Base-by-base conservation (phyloP, 2,329 filamentous ascomycete species). In the Didymella glomerata region DNA sequence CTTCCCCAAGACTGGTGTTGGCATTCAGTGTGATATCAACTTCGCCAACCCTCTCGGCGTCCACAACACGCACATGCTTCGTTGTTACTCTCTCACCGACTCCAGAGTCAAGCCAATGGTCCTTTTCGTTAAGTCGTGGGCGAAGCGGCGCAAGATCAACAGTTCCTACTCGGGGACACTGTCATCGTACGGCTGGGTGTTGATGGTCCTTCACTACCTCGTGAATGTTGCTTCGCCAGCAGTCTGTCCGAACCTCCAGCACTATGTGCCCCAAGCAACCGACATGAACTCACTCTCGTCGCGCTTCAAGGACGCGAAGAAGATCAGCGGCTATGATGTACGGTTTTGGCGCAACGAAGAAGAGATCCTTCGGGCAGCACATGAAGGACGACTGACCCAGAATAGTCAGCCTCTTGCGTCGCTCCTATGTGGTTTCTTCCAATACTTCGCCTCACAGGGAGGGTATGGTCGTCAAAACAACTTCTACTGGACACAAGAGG, bases 11-110 rank as follows among this genome's bases (percentile, higher is more conserved):
- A 81, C 82, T 9, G 89, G 88, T 4, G 85, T 90, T 27, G 92
- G 92, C n/a, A 90, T 94, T 14, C 91, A 93, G 73, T 95, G 91
- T 73, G 92, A 97, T 72, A 92, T 97, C 81, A 96, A 96, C 76
- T 97, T 97, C 73, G 90, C 90, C 1, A 93, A 93, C 18, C 87
- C 91, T 44, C 85, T 97, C 3, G 92, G 89, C 1, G 82, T 96
- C 3, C 90, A 95, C 65, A 97, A 97, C 75, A 96, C 93, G 0
- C 80, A 86, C 32, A 85, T 97, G 38, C 84, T 97, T 28, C 87
- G 90, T 38, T 94, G 91, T 75, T 97, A 97, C 77, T 89, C 90
- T 2, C 85, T 86, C 54, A 91, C 90, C 20, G 93, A 97, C 72
- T 79, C 85, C 4, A 88, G 93, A 11, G 91, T 97, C 5, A 85